Base-by-base conservation (phyloP, 331 rosid genomes). In the Arachis monticola region DNA sequence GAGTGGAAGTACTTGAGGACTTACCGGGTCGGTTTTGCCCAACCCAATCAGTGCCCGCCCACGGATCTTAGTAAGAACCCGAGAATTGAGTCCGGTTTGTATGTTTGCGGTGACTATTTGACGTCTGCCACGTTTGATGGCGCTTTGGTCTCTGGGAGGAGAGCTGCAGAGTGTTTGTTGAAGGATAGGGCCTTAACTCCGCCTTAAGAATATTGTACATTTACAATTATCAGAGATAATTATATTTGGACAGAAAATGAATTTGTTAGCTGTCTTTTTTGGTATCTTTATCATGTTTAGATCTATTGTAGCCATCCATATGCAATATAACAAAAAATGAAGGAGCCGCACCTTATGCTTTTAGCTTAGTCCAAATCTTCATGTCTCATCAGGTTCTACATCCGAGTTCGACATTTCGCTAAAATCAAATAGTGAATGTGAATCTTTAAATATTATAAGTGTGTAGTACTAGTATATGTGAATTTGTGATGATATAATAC, bases 81-180 rank as follows among this genome's bases (percentile, higher is more conserved):
- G 6, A 84, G 41, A 62, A 71, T 88, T 12, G 87, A 81, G 10
- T 27, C 79, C 32, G 91, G 98, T 17, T 70, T 90, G 66, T 92
- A 84, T 8, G 77, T 78, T 10, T 92, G 96, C 8, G 98, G 98
- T 0, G 98, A 92, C 80, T 85, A 88, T 73, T 80, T 89, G 81
- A 85, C 88, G 6, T 85, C 87, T 0, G 95, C 96, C 22, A 90
- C 96, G 2, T 92, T 90, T 75, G 98, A 90, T 46, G 98, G 98
- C 0, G 96, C 95, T 48, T 77, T 92, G 84, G 85, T 79, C 10
- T 88, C 98, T 12, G 95, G 98, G 8, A 80, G 87, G 13, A 90
- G 86, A 64, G 62, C 62, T 6, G 62, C 62, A 17, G 38, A 57
- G 11, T 57, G 38, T 57, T 27, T 57, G 38, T 27, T 57, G 62